phyloP scores from a whole-genome alignment of 2,329 filamentous ascomycete species.

The Penicillium sp. region DNA sequence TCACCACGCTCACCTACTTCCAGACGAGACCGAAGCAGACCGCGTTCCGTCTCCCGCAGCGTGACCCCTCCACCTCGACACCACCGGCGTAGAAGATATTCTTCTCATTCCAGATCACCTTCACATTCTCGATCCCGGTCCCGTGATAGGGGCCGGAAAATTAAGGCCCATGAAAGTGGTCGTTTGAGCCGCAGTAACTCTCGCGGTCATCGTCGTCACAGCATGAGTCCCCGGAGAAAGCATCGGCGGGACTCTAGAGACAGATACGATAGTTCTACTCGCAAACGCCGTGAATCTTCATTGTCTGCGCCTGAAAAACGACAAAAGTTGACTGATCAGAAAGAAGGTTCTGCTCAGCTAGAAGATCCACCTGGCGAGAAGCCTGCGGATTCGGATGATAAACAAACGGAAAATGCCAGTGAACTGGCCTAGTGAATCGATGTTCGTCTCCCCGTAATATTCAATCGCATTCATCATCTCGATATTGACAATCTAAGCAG shows the following conservation, averaged over 20 bases:
- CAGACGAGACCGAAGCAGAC: slow-evolving; percentile 48
- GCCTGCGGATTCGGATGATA: slow-evolving; percentile 12
- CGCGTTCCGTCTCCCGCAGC: slow-evolving; percentile 40
- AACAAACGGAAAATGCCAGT: slow-evolving; percentile 25
- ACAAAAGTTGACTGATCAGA: slow-evolving; percentile 41
- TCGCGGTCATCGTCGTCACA: slow-evolving; percentile 32
- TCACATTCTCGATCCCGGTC: slow-evolving; percentile 37
- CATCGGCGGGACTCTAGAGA: slow-evolving; percentile 45
- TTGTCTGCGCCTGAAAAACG: slow-evolving; percentile 43
- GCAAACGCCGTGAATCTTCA: slow-evolving; percentile 44
- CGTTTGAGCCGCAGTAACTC: slow-evolving; percentile 41
- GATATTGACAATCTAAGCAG: not conserved
- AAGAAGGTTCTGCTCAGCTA: slow-evolving; percentile 26
- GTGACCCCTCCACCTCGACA: slow-evolving; percentile 32
- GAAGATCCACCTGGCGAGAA: slow-evolving; percentile 17
- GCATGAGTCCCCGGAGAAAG: slow-evolving; percentile 30
- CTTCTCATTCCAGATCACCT: slow-evolving; percentile 37
- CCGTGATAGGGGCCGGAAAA: slow-evolving; percentile 18
- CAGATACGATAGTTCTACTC: slow-evolving; percentile 44
- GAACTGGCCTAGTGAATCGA: slow-evolving; percentile 34
- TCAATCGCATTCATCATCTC: not conserved
- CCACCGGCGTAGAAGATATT: slow-evolving; percentile 33
- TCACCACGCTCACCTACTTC: slow-evolving; percentile 56
- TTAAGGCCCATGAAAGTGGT: not conserved
- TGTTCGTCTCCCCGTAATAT: not conserved